phyloP scores from a whole-genome alignment of 768 basidiomycete species.

The Lactarius trivialis region DNA sequence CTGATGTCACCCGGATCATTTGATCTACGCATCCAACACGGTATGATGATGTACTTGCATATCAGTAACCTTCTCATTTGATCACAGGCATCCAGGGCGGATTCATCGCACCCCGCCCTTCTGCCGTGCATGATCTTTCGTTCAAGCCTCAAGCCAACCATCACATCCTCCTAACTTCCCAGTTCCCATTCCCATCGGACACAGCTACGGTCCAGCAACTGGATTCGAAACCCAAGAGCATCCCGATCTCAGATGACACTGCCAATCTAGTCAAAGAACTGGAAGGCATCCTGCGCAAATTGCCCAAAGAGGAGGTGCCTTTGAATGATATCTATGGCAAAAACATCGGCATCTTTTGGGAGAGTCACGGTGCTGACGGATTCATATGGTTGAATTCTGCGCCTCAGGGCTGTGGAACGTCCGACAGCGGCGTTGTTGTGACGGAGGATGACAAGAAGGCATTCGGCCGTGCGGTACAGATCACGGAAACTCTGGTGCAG shows the following conservation, averaged over 20 bases:
- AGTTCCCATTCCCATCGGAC: conserved; percentile 43
- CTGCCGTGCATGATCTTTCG: conserved; percentile 48
- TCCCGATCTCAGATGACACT: conserved; percentile 33
- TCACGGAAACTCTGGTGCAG: conserved; percentile 46
- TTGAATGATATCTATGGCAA: conserved; percentile 67
- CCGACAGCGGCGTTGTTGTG: conserved; percentile 40
- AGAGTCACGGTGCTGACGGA: conserved; percentile 43
- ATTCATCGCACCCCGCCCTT: conserved; percentile 62
- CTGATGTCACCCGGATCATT: conserved; percentile 49
- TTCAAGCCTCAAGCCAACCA: conserved; percentile 31
- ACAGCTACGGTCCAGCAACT: conserved; percentile 42
- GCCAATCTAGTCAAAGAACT: conserved; percentile 49
- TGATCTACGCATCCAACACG: conserved; percentile 55
- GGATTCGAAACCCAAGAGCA: conserved; percentile 38
- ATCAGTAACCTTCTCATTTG: conserved; percentile 1
- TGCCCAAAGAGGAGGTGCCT: conserved; percentile 50
- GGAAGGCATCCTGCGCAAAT: conserved; percentile 46
- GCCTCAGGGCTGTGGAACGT: conserved; percentile 54
- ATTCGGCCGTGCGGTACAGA: conserved; percentile 65
- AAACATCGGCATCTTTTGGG: conserved; percentile 59
- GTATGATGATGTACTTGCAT: conserved; percentile 29
- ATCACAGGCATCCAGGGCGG: conserved; percentile 65
- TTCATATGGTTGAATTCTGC: conserved; percentile 58
- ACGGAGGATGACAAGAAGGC: conserved; percentile 57
- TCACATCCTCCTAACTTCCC: conserved; percentile 40